Conservation (phyloP, 148 eudicot species). For the Silene latifolia region DNA sequence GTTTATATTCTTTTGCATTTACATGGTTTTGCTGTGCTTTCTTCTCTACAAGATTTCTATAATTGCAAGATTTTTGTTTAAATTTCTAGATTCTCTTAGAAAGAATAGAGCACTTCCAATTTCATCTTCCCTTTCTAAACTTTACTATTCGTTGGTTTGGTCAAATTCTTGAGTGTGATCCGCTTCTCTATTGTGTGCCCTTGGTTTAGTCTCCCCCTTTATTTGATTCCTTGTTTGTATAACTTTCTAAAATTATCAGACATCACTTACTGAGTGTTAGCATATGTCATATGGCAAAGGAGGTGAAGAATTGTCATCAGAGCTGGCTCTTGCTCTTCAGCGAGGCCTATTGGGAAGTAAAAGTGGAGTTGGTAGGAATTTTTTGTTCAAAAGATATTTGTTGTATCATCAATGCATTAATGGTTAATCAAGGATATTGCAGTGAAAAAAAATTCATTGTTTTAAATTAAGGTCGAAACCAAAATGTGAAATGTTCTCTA, state of each 20-base stretch:
- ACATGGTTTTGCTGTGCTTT: too few species aligned
- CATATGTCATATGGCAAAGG: constrained; percentile 67
- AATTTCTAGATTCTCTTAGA: background rate
- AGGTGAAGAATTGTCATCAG: constrained; percentile 82
- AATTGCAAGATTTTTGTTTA: too few species aligned
- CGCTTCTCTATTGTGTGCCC: background rate
- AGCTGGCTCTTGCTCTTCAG: constrained; percentile 67
- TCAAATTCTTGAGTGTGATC: background rate
- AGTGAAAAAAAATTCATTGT: background rate
- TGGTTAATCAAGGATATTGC: background rate
- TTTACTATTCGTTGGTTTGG: background rate
- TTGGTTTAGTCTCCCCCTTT: background rate
- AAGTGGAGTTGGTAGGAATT: constrained; percentile 27
- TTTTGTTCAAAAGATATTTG: background rate
- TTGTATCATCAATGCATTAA: too few species aligned
- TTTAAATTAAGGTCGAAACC: background rate
- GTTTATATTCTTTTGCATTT: too few species aligned
- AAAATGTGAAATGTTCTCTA: too few species aligned
- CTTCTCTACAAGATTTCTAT: too few species aligned
- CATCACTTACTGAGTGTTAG: background rate
- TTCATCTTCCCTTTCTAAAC: background rate
- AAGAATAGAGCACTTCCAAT: background rate
- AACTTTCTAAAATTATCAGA: background rate
- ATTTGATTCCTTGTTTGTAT: constrained; percentile 2
- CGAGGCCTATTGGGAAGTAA: constrained; percentile 65